Evolutionary conservation across 805 yeast genomes (phyloP).

Genomic region (Wickerhamomyces canadensis): DNA sequence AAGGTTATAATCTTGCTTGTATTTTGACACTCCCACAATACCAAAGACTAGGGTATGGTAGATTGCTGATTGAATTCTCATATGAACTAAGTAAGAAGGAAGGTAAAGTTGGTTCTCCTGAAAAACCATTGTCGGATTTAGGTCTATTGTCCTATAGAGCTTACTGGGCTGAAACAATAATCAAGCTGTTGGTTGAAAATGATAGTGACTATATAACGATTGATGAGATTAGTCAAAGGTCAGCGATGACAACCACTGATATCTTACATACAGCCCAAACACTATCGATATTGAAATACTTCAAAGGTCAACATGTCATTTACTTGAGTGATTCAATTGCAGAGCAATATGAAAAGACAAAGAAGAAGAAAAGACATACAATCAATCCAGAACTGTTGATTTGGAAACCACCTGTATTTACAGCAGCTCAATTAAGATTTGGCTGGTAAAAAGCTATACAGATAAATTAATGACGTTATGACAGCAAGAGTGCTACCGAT

Average conservation of each 20-base stretch:
- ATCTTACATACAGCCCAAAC: constrained; percentile 91
- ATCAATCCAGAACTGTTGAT: constrained; percentile 65
- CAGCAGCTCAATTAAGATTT: constrained; percentile 92
- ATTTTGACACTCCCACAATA: constrained; percentile 93
- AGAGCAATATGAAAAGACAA: constrained; percentile 63
- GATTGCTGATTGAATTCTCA: constrained; percentile 85
- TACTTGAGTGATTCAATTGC: constrained; percentile 79
- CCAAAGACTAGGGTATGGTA: constrained; percentile 93
- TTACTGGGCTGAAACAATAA: constrained; percentile 90
- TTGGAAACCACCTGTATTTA: constrained; percentile 94
- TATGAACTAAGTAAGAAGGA: constrained; percentile 87
- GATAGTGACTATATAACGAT: constrained; percentile 57
- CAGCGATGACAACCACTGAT: constrained; percentile 96
- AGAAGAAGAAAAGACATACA: constrained; percentile 65
- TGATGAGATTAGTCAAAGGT: constrained; percentile 80
- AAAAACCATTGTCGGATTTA: constrained; percentile 91
- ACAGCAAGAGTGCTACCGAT: too few relatives aligned
- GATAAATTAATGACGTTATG: background rate
- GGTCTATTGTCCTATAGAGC: constrained; percentile 93
- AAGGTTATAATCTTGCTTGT: constrained; percentile 94
- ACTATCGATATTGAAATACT: constrained; percentile 81
- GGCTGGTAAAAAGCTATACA: constrained; percentile 60
- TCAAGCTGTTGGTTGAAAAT: constrained; percentile 61
- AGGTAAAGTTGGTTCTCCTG: constrained; percentile 92
- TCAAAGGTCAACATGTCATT: constrained; percentile 91